A percentile compares a stretch with the other conserved stretches of the same genome.
These are phyloP conservation scores for Xerocomellus chrysenteron DNA, from an alignment of 768 basidiomycete species.

Conservation along the genomic window DNA sequence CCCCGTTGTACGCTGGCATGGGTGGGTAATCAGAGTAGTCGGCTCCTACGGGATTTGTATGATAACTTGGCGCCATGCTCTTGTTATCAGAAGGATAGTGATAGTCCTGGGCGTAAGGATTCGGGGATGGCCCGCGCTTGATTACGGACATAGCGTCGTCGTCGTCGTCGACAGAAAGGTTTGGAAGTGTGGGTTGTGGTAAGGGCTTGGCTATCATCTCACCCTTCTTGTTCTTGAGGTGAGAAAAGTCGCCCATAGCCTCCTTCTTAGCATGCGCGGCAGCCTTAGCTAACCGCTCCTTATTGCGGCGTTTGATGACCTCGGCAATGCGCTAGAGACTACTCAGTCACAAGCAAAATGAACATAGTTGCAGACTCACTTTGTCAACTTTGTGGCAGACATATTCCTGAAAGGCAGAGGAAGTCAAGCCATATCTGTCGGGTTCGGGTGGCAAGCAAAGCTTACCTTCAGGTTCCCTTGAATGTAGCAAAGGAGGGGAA, in stretches of 20 bases:
- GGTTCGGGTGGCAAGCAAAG: background rate
- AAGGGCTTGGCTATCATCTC: constrained; percentile 75
- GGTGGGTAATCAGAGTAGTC: constrained; percentile 54
- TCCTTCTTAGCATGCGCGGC: constrained; percentile 86
- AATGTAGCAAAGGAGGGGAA: constrained; percentile 94
- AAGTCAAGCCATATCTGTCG: background rate
- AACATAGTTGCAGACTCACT: constrained; percentile 41
- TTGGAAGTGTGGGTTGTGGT: constrained; percentile 94
- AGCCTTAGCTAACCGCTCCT: constrained; percentile 79
- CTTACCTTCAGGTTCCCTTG: constrained; percentile 93
- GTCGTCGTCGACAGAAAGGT: constrained; percentile 81
- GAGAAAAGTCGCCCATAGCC: constrained; percentile 86
- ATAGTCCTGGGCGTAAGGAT: constrained; percentile 54
- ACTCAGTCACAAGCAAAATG: constrained; percentile 12
- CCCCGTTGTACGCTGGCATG: constrained; percentile 72
- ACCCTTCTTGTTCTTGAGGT: constrained; percentile 92
- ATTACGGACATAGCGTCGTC: constrained; percentile 55
- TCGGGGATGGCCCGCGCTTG: constrained; percentile 55
- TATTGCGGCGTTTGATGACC: constrained; percentile 88
- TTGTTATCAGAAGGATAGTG: constrained; percentile 53
- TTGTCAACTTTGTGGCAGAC: constrained; percentile 99
- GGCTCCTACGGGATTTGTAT: constrained; percentile 40
- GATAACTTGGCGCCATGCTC: constrained; percentile 37
- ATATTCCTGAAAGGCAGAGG: constrained; percentile 65
- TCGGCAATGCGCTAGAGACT: constrained; percentile 77